Conservation (phyloP, 2,329 filamentous ascomycete species). For the Chaetomium sp. region DNA sequence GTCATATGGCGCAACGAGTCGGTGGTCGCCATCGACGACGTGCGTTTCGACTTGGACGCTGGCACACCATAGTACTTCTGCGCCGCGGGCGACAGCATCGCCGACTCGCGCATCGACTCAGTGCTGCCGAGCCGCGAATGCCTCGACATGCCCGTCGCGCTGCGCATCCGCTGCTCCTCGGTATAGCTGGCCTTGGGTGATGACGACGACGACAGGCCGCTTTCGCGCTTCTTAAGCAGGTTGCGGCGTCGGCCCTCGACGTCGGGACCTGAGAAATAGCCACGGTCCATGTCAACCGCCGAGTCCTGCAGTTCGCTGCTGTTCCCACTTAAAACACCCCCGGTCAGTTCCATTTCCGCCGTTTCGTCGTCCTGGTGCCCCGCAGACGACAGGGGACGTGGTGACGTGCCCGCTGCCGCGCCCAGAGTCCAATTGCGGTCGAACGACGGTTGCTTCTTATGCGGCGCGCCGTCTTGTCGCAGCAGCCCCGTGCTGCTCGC, state of each 20-base stretch:
- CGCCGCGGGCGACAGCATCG: constrained; percentile 51
- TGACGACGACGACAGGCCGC: constrained; percentile 43
- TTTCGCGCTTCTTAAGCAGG: constrained; percentile 72
- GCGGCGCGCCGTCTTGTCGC: constrained; percentile 32
- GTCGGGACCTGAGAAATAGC: constrained; percentile 90
- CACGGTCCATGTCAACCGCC: constrained; percentile 65
- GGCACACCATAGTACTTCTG: constrained; percentile 63
- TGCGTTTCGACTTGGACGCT: constrained; percentile 35
- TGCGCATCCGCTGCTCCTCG: constrained; percentile 64
- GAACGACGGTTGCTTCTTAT: constrained; percentile 63
- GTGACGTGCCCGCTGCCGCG: constrained; percentile 33
- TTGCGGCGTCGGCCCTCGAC: constrained; percentile 69
- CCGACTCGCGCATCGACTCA: constrained; percentile 62
- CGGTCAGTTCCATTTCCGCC: too few species aligned
- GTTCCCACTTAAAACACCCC: constrained; percentile 23
- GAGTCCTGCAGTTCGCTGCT: constrained; percentile 41
- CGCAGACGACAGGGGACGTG: constrained; percentile 47
- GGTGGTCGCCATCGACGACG: constrained; percentile 54
- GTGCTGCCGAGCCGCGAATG: constrained; percentile 75
- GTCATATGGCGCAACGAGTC: constrained; percentile 47
- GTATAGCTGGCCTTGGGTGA: constrained; percentile 70
- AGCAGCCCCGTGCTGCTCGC: constrained; percentile 40
- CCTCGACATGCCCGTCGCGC: constrained; percentile 57
- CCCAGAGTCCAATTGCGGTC: constrained; percentile 65
- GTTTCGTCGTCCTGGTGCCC: constrained; percentile 39